Conservation (phyloP, 169 alveolate species). For the Plasmodium malariae region DNA sequence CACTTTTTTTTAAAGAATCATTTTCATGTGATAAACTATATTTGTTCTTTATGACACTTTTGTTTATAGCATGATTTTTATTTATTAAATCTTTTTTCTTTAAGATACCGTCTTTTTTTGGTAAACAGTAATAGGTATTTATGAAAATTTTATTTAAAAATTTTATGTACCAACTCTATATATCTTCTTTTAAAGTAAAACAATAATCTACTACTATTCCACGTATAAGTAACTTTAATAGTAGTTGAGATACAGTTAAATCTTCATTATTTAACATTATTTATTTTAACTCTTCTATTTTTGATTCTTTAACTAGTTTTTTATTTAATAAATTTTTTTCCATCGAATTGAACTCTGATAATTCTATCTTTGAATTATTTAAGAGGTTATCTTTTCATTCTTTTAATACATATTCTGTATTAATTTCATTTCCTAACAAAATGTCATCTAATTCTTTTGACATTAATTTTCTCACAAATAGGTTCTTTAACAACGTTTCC, state of each 20-base stretch:
- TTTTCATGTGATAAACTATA: not conserved
- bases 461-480: slow-evolving; percentile 3
- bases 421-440: slow-evolving; percentile 20
- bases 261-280: not conserved
- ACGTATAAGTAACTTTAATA: not conserved
- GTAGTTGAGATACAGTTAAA: slow-evolving; percentile 6
- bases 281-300: slow-evolving; percentile 4
- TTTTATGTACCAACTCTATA: not conserved
- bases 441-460: slow-evolving; percentile 8
- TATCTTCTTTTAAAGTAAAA: not conserved
- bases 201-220: not conserved
- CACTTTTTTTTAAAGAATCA: too few species aligned
- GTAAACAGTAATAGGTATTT: too few species aligned
- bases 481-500: slow-evolving; percentile 5
- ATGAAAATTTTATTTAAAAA: not conserved
- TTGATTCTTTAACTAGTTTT: slow-evolving; percentile 15
- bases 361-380: not conserved
- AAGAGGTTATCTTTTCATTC: not conserved
- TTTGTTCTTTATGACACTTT: not conserved
- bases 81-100: not conserved
- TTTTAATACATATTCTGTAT: slow-evolving; percentile 5
- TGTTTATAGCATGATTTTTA: not conserved
- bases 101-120: not conserved
- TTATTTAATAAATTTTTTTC: not conserved
- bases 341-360: not conserved